phyloP scores from a whole-genome alignment of 2,329 filamentous ascomycete genomes.

The Fusarium sp. region DNA sequence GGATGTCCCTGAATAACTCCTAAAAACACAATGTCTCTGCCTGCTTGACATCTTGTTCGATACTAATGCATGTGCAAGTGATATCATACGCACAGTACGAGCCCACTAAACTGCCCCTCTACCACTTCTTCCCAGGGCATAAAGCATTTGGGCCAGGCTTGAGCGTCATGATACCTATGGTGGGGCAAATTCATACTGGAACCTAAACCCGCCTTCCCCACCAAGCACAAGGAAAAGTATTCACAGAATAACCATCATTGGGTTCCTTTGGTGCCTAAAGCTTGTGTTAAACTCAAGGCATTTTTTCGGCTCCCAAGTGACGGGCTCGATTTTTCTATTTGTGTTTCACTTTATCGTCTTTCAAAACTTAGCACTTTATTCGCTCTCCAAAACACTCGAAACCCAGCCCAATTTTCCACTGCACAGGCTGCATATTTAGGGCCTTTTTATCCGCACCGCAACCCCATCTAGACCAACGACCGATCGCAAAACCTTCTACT shows the following conservation, averaged over 20 bases:
- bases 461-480: slow-evolving; percentile 44
- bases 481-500: slow-evolving; percentile 36
- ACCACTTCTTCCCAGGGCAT: slow-evolving; percentile 33
- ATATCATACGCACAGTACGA: slow-evolving; percentile 15
- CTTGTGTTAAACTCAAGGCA: slow-evolving; percentile 6
- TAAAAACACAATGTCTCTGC: slow-evolving; percentile 5
- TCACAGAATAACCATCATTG: slow-evolving; percentile 44
- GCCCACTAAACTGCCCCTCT: slow-evolving; percentile 43
- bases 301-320: neutral
- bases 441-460: slow-evolving; percentile 41
- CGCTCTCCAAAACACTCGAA: slow-evolving; percentile 14
- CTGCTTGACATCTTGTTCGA: slow-evolving; percentile 1
- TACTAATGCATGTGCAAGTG: slow-evolving; percentile 12
- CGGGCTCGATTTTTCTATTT: slow-evolving; percentile 9
- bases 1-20: too few relatives aligned
- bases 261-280: slow-evolving; percentile 48
- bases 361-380: slow-evolving; percentile 16
- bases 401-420: slow-evolving; percentile 34
- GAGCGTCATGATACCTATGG: slow-evolving; percentile 53
- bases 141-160: neutral
- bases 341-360: slow-evolving; percentile 1
- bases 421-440: slow-evolving; percentile 40
- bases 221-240: slow-evolving; percentile 39
- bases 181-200: slow-evolving; percentile 58
- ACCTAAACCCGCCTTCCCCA: slow-evolving; percentile 38